Evolutionary conservation across 192 early-diverging fungal genomes (phyloP).

Genomic region (Umbelopsis isabellina): DNA sequence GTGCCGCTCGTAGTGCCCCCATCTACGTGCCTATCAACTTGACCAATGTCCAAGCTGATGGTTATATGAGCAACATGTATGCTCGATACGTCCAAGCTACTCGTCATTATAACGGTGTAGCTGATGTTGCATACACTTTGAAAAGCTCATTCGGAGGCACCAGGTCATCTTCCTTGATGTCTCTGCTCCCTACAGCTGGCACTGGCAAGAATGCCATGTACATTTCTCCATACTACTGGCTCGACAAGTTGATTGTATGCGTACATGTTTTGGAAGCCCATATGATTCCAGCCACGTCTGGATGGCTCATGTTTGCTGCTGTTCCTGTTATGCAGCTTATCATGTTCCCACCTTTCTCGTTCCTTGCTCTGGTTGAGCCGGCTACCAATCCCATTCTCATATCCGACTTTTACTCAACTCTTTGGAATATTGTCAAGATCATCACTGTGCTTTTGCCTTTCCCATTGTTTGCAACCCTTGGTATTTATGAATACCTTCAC

Average conservation of each 20-base stretch:
- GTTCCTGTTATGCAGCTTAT: slow-evolving; percentile 52
- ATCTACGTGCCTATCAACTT: slow-evolving; percentile 73
- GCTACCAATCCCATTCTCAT: slow-evolving; percentile 40
- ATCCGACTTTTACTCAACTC: slow-evolving; percentile 43
- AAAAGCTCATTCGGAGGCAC: slow-evolving; percentile 28
- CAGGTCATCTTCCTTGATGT: slow-evolving; percentile 4
- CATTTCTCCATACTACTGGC: slow-evolving; percentile 23
- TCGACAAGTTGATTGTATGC: slow-evolving; percentile 44
- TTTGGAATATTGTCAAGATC: slow-evolving; percentile 45
- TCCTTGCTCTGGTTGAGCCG: slow-evolving; percentile 30
- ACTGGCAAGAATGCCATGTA: slow-evolving; percentile 8
- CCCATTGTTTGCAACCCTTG: slow-evolving; percentile 44
- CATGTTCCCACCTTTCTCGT: slow-evolving; percentile 38
- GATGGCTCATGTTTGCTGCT: slow-evolving; percentile 59
- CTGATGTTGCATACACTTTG: slow-evolving; percentile 68
- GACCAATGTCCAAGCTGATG: slow-evolving; percentile 55
- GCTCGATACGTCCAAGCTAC: slow-evolving; percentile 72
- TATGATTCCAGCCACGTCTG: slow-evolving; percentile 54
- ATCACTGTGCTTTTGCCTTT: slow-evolving; percentile 47
- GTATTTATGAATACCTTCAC: slow-evolving; percentile 50
- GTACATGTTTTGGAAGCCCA: slow-evolving; percentile 56
- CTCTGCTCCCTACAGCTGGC: slow-evolving; percentile 3
- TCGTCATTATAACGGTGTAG: slow-evolving; percentile 74
- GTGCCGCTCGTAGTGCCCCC: slow-evolving; percentile 61
- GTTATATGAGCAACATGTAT: slow-evolving; percentile 54